Conservation (phyloP, 139 green algal genomes). For the Tetraselmis striata region DNA sequence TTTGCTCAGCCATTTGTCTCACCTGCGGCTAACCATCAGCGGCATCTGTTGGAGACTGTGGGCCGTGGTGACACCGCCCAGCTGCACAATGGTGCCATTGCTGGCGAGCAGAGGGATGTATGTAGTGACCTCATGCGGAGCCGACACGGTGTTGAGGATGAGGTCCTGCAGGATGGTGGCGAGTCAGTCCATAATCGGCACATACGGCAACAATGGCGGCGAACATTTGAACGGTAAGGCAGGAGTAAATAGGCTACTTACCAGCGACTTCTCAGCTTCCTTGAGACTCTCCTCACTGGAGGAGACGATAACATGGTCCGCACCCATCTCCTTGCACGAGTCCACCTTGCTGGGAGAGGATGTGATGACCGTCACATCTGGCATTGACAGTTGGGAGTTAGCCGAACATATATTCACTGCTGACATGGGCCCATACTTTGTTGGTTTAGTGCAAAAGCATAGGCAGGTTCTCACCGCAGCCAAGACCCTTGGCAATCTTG, state of each 20-base stretch:
- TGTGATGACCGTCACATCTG: neutral
- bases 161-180: constrained; percentile 1
- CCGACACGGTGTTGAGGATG: constrained; percentile 25
- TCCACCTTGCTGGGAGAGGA: neutral
- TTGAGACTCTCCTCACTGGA: neutral
- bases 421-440: neutral
- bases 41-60: neutral
- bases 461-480: neutral
- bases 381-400: neutral
- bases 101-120: constrained; percentile 10
- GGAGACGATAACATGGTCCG: neutral
- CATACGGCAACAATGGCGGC: neutral
- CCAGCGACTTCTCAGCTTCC: neutral
- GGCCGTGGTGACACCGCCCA: constrained; percentile 6
- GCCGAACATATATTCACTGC: neutral
- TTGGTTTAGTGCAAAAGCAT: too few species aligned
- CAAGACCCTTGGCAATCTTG: neutral
- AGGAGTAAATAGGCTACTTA: neutral
- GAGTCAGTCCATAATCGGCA: neutral
- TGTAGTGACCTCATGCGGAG: constrained; percentile 5
- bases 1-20: neutral
- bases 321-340: neutral
- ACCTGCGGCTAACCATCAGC: neutral
- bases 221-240: too few species aligned
- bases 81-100: constrained; percentile 12